These are phyloP conservation scores for Cytauxzoon felis DNA, from an alignment of 169 alveolate species.

Conservation along the genomic window DNA sequence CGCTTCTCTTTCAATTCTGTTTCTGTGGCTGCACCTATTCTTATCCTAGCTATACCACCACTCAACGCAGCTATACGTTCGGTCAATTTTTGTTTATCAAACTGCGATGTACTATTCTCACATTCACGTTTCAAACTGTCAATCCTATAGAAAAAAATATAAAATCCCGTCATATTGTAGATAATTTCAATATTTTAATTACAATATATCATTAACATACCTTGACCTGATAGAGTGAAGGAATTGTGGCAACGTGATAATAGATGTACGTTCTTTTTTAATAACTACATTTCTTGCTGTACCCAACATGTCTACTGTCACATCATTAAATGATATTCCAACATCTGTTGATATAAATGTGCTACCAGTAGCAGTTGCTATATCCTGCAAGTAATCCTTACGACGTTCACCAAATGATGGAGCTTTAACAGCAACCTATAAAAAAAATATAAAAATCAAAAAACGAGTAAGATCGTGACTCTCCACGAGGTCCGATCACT, in stretches of 20 bases:
- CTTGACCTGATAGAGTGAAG: constrained; percentile 44
- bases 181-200: not conserved
- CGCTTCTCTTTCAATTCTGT: constrained; percentile 83
- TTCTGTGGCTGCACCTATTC: constrained; percentile 84
- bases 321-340: constrained; percentile 77
- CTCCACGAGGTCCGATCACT: not conserved
- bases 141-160: constrained; percentile 47
- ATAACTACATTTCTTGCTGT: constrained; percentile 79
- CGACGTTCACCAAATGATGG: constrained; percentile 87
- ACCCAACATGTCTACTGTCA: constrained; percentile 77
- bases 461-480: not conserved
- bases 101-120: constrained; percentile 75
- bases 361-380: constrained; percentile 82
- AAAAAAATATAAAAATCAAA: not conserved
- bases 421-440: constrained; percentile 81
- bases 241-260: constrained; percentile 75
- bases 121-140: constrained; percentile 64
- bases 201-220: not conserved
- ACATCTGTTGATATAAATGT: constrained; percentile 79
- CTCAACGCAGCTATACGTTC: constrained; percentile 86
- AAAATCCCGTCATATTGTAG: not conserved
- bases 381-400: constrained; percentile 80
- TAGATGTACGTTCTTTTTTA: constrained; percentile 81
- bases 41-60: constrained; percentile 85
- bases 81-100: constrained; percentile 78